Evolutionary conservation across 2,329 filamentous ascomycete genomes (phyloP), one percentile per base, ranked within the genome.

Genomic region (Gyromitra esculenta): DNA sequence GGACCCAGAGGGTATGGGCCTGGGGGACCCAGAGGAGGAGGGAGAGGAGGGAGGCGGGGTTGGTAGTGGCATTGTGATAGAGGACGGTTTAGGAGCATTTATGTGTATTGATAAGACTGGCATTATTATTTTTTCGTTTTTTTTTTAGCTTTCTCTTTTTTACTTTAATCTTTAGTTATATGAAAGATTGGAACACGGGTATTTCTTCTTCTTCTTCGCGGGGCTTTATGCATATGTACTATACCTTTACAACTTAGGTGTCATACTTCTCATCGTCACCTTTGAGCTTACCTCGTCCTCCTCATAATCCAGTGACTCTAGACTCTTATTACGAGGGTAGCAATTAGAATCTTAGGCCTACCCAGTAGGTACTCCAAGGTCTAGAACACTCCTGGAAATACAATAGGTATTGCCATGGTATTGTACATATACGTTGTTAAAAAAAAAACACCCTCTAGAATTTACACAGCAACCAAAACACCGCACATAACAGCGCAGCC

Each of bases 1-100:
- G 65, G 65, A 8, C 54, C 66, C 11, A 56, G 54, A 4, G 66
- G 66, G n/a, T 69, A 69, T 69, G 66, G 52, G 25, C 60, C 70
- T 15, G 65, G 21, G 2, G 63, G 72, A 5, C 54, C 63, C 18
- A 62, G 72, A n/a, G 72, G 54, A n/a, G 72, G 54, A 2, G 56
- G 37, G 25, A 56, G 73, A 43, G 59, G 62, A 1, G 69, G 54
- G 41, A 69, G 66, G 39, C 57, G 66, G 41, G 66, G 54, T 5
- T 69, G 66, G 66, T 67, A 67, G 64, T 13, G 15, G 11, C 43
- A 45, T 45, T 45, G 15, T 31, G 25, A 45, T 13, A 6, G 50
- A n/a, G 5, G 50, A 37, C 25, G 13, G 5, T 35, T 25, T 1
- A 13, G 25, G 37, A 13, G 13, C 5, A 37, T 39, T 15, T 37